phyloP scores from a whole-genome alignment of 306 rosid genomes.

The Echinosophora koreensis region DNA sequence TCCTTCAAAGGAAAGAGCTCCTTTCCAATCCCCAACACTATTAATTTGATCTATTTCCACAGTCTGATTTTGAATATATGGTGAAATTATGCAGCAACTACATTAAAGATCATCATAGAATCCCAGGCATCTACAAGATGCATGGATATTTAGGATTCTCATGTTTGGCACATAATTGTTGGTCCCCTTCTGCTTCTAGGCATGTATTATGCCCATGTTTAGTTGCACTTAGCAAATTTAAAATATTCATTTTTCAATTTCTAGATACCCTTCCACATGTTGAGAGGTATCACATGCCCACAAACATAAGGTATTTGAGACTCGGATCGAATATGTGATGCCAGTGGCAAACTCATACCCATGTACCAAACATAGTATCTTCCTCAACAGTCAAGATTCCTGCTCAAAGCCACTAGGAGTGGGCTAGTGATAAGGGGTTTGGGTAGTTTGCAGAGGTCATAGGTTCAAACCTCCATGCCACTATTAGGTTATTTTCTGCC shows the following conservation, averaged over 20 bases:
- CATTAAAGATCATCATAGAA: not conserved
- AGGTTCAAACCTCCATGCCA: not conserved
- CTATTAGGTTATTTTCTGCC: not conserved
- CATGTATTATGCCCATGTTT: slow-evolving; percentile 3
- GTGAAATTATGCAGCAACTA: slow-evolving; percentile 9
- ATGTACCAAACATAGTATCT: not conserved
- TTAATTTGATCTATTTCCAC: slow-evolving; percentile 3
- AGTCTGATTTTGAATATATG: slow-evolving; percentile 6
- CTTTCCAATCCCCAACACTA: not conserved
- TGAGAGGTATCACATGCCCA: not conserved
- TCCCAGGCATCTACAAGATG: slow-evolving; percentile 1
- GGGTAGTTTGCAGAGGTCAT: not conserved
- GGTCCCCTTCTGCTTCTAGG: not conserved
- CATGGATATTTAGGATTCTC: slow-evolving; percentile 30
- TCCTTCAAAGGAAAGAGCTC: slow-evolving; percentile 1
- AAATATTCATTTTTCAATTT: slow-evolving; percentile 10
- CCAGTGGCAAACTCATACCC: not conserved
- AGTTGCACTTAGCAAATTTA: not conserved
- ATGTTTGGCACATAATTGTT: not conserved
- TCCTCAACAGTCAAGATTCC: not conserved
- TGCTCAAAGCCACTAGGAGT: slow-evolving; percentile 6
- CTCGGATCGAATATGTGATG: not conserved
- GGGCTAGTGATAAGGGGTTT: not conserved
- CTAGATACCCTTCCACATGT: not conserved
- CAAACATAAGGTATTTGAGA: not conserved